Evolutionary conservation across 2,329 filamentous ascomycete genomes (phyloP), one percentile per base, ranked within the genome.

Genomic region (Pezicula neosporulosa): DNA sequence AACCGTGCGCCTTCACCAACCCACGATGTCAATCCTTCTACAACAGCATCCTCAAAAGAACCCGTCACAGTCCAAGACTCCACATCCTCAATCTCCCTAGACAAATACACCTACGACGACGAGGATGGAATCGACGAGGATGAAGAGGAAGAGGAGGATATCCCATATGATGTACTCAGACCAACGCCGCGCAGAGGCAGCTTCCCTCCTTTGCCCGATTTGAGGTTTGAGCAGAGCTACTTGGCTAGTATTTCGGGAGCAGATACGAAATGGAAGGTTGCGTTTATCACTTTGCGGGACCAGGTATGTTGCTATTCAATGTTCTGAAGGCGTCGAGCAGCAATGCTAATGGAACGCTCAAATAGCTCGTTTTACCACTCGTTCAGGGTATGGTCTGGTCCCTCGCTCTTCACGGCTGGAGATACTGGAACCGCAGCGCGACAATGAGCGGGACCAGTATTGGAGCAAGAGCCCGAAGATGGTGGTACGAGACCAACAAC

Each of bases 151-250:
- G 82, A 85, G 47, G 84, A 86, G 53, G 86, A 89, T 50, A 83
- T 90, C 19, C 86, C 86, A 12, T 76, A 85, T 55, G 86, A 82
- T 58, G 77, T 86, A 5, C 70, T 91, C 47, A 75, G 76, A 41
- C 78, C 75, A 3, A 60, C 72, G 7, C 74, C 74, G n/a, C 76
- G 83, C 44, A 69, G 76, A 50, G 73, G 73, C 47, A 76, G 74
- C 44, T 73, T 85, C 49, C 81, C 80, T 28, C 81, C 83, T 8
- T 80, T 97, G 65, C 91, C 92, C 4, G 94, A 99, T 72, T 76
- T 99, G 59, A 83, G 94, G 41, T 97, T 97, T 72, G 94, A 99
- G 74, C 94, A 99, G 79, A 97, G 92, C 77, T 99, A 99, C 70
- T 80, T 99, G 50, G 87, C 89, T 62, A 96, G 91, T 72, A 88